phyloP scores from a whole-genome alignment of 441 rosid species.

The Daphne laureola region DNA sequence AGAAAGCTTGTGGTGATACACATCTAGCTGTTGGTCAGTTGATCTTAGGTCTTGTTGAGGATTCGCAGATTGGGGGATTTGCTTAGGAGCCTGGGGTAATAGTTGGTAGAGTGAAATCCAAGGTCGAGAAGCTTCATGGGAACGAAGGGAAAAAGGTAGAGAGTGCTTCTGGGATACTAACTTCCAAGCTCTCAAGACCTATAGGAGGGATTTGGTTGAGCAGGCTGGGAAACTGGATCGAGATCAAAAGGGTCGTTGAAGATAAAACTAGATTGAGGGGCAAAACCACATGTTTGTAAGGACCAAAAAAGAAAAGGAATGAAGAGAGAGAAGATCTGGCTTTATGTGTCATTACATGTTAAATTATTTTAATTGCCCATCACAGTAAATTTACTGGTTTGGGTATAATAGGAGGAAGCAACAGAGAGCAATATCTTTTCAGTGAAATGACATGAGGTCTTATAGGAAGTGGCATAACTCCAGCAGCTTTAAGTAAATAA shows the following conservation, averaged over 20 bases:
- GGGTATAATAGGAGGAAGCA: too few species aligned
- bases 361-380: too few species aligned
- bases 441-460: too few species aligned
- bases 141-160: slow-evolving; percentile 90
- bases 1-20: slow-evolving; percentile 58
- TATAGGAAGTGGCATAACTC: too few species aligned
- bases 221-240: slow-evolving; percentile 96
- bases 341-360: too few species aligned
- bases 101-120: slow-evolving; percentile 45
- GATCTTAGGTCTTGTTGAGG: slow-evolving; percentile 77
- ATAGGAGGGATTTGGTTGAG: slow-evolving; percentile 85
- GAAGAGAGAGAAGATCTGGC: too few species aligned
- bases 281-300: too few species aligned
- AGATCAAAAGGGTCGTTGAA: slow-evolving; percentile 75
- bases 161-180: slow-evolving; percentile 79
- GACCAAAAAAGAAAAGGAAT: too few species aligned
- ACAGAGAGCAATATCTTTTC: too few species aligned
- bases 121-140: slow-evolving; percentile 84
- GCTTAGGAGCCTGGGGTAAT: slow-evolving; percentile 61
- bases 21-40: slow-evolving; percentile 83
- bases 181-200: slow-evolving; percentile 80
- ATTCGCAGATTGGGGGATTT: slow-evolving; percentile 73
- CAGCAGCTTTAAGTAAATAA: too few species aligned
- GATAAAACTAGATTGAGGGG: too few species aligned
- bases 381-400: too few species aligned